Conservation (phyloP, 345 rosid species). For the Gynandropsis gynandra region DNA sequence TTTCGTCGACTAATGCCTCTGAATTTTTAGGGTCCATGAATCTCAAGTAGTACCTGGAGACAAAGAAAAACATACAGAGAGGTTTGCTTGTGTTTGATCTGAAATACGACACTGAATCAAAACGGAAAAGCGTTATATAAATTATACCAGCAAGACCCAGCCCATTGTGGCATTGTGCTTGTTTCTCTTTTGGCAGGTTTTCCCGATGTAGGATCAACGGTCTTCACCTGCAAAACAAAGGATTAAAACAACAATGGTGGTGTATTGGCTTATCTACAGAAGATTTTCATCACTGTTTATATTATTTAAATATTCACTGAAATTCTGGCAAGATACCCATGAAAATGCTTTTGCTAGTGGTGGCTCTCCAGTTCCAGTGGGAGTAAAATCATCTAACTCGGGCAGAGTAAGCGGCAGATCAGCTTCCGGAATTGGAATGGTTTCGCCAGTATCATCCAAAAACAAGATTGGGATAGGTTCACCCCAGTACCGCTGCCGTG, state of each 20-base stretch:
- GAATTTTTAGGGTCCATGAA: conserved; percentile 86
- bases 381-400: conserved; percentile 87
- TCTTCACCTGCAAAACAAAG: conserved; percentile 45
- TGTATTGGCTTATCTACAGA: neutral
- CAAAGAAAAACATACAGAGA: neutral
- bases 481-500: conserved; percentile 98
- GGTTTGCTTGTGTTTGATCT: neutral
- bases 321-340: conserved; percentile 47
- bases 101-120: neutral
- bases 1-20: conserved; percentile 60
- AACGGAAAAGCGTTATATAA: conserved; percentile 3
- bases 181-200: conserved; percentile 86
- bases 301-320: neutral
- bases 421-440: conserved; percentile 56
- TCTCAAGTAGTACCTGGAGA: conserved; percentile 89
- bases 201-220: conserved; percentile 53
- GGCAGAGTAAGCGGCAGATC: conserved; percentile 84
- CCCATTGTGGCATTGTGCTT: conserved; percentile 99
- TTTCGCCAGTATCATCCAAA: conserved; percentile 58
- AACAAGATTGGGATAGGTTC: conserved; percentile 90
- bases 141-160: conserved; percentile 93
- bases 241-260: neutral
- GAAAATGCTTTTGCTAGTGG: conserved; percentile 75
- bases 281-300: neutral
- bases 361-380: conserved; percentile 90